phyloP scores from a whole-genome alignment of 176 grass and related monocot genomes.

The Microstegium vimineum region DNA sequence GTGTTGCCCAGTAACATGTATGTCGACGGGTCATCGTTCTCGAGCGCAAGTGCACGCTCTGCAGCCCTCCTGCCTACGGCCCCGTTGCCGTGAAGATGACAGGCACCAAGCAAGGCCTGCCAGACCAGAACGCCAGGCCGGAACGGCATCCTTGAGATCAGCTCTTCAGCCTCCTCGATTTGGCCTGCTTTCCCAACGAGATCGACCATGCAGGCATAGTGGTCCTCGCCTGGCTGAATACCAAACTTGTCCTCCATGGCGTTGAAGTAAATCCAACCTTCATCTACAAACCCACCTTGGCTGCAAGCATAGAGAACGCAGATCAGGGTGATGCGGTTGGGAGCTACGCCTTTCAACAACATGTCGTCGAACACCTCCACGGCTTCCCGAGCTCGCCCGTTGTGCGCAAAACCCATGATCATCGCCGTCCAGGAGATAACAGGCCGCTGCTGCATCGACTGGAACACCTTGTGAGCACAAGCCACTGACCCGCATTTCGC shows the following conservation, averaged over 20 bases:
- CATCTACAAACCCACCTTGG: slow-evolving; percentile 48
- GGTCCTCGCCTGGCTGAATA: slow-evolving; percentile 44
- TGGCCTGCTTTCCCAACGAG: slow-evolving; percentile 57
- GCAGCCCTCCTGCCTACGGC: slow-evolving; percentile 44
- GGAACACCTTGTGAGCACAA: slow-evolving; percentile 38
- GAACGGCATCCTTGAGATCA: slow-evolving; percentile 50
- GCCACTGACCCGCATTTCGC: slow-evolving; percentile 34
- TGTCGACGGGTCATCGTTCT: slow-evolving; percentile 50
- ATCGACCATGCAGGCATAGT: slow-evolving; percentile 66
- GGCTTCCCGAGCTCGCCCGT: slow-evolving; percentile 33
- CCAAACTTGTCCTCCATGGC: slow-evolving; percentile 47
- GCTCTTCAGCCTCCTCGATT: slow-evolving; percentile 40
- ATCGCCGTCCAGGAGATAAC: slow-evolving; percentile 51
- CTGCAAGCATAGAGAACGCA: slow-evolving; percentile 49
- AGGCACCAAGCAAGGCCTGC: slow-evolving; percentile 48
- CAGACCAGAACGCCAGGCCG: slow-evolving; percentile 41
- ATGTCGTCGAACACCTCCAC: slow-evolving; percentile 44
- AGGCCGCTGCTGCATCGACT: slow-evolving; percentile 20
- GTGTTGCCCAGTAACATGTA: slow-evolving; percentile 45
- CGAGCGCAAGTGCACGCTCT: slow-evolving; percentile 17
- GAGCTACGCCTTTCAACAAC: slow-evolving; percentile 25
- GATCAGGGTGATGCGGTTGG: slow-evolving; percentile 49
- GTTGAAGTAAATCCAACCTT: slow-evolving; percentile 53
- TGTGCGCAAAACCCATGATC: slow-evolving; percentile 57
- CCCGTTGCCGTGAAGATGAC: slow-evolving; percentile 41